Conservation (phyloP, 441 rosid species). For the Corymbia citriodora region DNA sequence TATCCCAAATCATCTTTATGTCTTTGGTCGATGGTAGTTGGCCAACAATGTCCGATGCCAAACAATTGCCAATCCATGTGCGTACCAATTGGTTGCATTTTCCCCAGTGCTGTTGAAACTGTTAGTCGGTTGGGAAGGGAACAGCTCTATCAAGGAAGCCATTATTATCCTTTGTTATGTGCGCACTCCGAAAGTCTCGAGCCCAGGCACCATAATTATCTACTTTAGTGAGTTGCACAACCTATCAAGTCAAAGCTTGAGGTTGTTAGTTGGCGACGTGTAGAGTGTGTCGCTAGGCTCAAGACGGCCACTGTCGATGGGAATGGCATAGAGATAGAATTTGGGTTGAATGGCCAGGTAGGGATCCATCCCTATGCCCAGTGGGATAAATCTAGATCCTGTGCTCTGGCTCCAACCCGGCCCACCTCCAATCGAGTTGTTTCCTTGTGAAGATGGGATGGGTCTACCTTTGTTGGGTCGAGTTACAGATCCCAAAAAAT, state of each 20-base stretch:
- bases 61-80: too few relatives aligned
- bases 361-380: neutral
- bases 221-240: too few relatives aligned
- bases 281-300: neutral
- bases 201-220: too few relatives aligned
- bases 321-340: neutral
- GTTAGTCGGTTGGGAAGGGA: too few relatives aligned
- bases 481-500: neutral
- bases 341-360: neutral
- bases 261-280: neutral
- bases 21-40: too few relatives aligned
- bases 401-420: neutral
- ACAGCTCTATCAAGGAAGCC: too few relatives aligned
- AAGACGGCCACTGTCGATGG: accelerated
- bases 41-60: accelerated
- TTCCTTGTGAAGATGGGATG: neutral
- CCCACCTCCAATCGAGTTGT: neutral
- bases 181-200: too few relatives aligned
- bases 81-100: too few relatives aligned
- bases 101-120: too few relatives aligned
- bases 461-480: neutral
- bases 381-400: neutral
- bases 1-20: too few relatives aligned
- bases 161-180: too few relatives aligned
- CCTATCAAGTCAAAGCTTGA: too few relatives aligned